Conservation (phyloP, 129 eudicot species). For the Rutidosis leptorrhynchoides region DNA sequence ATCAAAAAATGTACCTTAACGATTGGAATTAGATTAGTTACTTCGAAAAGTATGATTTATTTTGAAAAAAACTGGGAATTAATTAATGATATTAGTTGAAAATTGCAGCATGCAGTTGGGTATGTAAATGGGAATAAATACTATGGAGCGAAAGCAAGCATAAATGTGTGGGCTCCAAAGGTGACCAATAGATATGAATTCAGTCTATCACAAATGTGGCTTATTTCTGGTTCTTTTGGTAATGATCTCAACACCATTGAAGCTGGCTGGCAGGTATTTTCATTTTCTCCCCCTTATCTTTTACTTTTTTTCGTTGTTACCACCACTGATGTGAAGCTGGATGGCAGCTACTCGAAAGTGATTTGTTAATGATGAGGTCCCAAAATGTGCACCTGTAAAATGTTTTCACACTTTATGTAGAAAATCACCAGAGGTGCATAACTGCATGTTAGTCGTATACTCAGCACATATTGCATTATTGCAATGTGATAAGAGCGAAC, state of each 20-base stretch:
- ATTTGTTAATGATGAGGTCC: conserved; percentile 3
- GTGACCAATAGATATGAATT: conserved; percentile 81
- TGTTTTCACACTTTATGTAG: conserved; percentile 23
- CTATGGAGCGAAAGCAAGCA: conserved; percentile 96
- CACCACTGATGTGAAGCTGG: background rate
- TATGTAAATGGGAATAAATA: conserved; percentile 81
- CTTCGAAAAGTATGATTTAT: background rate
- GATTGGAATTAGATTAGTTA: background rate
- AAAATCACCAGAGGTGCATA: conserved; percentile 8
- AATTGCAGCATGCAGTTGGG: conserved; percentile 93
- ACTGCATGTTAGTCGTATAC: background rate
- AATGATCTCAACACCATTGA: conserved; percentile 95
- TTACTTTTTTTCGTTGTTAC: conserved; percentile 1
- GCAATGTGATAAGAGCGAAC: no score
- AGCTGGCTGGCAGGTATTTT: conserved; percentile 99
- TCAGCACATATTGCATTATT: background rate
- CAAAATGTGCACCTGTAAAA: conserved; percentile 9
- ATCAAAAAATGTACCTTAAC: background rate
- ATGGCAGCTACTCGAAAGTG: background rate
- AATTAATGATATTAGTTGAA: conserved; percentile 20
- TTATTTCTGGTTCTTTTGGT: conserved; percentile 87
- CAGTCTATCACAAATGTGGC: conserved; percentile 95
- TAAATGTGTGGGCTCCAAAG: conserved; percentile 94
- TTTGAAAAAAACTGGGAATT: background rate
- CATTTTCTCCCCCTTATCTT: conserved; percentile 6